phyloP scores from a whole-genome alignment of 2,329 filamentous ascomycete species.

The Fusarium beomiforme region DNA sequence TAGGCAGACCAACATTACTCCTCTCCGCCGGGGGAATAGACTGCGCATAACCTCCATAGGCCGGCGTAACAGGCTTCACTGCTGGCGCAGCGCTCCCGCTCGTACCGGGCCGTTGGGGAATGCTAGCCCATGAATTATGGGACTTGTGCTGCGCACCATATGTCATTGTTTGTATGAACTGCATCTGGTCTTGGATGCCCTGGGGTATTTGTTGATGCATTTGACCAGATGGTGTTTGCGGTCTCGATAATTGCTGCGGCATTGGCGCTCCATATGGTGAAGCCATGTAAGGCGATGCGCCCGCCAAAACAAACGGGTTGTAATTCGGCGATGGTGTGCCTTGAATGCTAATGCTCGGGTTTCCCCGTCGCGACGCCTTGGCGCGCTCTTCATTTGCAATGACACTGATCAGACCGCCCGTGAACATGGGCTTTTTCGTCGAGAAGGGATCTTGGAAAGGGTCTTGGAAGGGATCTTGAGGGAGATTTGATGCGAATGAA shows the following conservation, averaged over 20 bases:
- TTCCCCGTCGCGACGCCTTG: conserved; percentile 23
- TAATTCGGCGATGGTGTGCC: neutral
- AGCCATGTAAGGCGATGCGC: neutral
- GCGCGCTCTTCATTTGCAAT: conserved; percentile 30
- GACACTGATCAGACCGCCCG: conserved; percentile 17
- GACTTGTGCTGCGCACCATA: neutral
- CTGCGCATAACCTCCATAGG: conserved; percentile 20
- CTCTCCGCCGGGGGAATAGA: conserved; percentile 18
- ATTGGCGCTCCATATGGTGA: conserved; percentile 7
- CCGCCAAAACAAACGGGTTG: neutral
- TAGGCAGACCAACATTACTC: conserved; percentile 23
- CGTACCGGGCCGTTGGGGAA: neutral
- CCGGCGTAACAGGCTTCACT: neutral
- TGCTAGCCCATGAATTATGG: neutral
- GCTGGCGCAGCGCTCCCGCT: neutral
- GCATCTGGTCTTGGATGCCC: conserved; percentile 12
- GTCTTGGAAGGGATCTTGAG: conserved; percentile 30
- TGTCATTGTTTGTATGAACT: conserved; percentile 5
- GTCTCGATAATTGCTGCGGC: neutral
- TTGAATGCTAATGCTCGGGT: conserved; percentile 11
- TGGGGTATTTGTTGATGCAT: conserved; percentile 15
- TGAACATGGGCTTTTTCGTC: conserved; percentile 18
- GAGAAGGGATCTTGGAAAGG: conserved; percentile 1
- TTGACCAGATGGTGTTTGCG: conserved; percentile 1
- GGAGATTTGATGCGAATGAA: conserved; percentile 22